phyloP scores from a whole-genome alignment of 202 grass and related monocot species.

The Thinopyrum obtusiflorum region DNA sequence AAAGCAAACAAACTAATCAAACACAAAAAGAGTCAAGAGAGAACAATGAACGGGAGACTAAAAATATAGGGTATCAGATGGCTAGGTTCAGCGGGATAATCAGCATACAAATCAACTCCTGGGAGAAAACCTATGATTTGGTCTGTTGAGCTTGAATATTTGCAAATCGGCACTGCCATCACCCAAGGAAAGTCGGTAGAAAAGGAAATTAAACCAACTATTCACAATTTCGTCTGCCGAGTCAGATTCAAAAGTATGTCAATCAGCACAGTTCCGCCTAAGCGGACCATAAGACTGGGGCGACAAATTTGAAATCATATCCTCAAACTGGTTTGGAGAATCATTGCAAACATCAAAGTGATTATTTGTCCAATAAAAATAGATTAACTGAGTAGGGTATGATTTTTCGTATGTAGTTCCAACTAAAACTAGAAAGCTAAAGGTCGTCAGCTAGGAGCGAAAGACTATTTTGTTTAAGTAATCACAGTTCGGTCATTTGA shows the following conservation, averaged over 20 bases:
- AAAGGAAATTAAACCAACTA: neutral
- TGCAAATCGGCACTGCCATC: constrained; percentile 71
- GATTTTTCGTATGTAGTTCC: neutral
- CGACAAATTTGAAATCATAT: no score
- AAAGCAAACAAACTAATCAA: neutral
- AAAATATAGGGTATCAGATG: constrained; percentile 8
- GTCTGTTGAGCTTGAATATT: constrained; percentile 99
- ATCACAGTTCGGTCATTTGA: neutral
- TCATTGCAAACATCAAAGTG: no score
- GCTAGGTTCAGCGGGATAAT: constrained; percentile 83
- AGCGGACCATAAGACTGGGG: no score
- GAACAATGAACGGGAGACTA: no score
- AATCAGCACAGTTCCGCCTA: neutral
- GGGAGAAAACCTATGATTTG: constrained; percentile 68
- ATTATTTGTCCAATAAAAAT: neutral
- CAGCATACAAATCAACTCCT: constrained; percentile 66
- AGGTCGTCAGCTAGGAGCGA: neutral
- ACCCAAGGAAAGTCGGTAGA: no score
- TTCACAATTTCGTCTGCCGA: neutral
- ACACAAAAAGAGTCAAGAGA: no score
- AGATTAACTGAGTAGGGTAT: neutral
- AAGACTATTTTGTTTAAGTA: neutral
- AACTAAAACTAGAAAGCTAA: neutral
- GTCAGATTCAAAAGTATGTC: neutral
- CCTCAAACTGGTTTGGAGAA: no score